A percentile compares a stretch with the other conserved stretches of the same genome.
Conservation (phyloP, 108 stramenopile species). For the Cyclotella kingstonii region DNA sequence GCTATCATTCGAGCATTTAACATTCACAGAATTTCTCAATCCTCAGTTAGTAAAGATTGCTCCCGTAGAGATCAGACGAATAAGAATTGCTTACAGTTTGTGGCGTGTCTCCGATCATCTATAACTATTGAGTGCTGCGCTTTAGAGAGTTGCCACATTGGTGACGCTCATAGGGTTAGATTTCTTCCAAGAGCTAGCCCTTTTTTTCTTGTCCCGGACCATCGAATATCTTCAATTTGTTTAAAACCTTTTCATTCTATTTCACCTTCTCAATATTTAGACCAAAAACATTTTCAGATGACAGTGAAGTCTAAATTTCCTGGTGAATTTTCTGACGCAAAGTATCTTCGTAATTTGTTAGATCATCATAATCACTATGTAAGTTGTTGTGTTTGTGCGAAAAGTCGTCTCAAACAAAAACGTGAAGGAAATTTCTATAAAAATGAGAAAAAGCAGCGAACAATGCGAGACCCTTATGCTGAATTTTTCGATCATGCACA, state of each 20-base stretch:
- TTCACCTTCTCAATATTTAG: constrained; percentile 21
- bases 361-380: constrained; percentile 16
- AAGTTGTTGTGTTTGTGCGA: background rate
- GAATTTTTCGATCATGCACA: constrained; percentile 86
- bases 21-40: constrained; percentile 46
- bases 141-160: constrained; percentile 12
- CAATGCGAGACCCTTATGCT: constrained; percentile 65
- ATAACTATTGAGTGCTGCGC: constrained; percentile 52
- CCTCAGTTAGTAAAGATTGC: background rate
- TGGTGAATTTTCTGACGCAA: background rate
- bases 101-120: constrained; percentile 72
- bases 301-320: constrained; percentile 3
- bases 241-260: constrained; percentile 16
- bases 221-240: constrained; percentile 31
- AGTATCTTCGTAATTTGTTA: constrained; percentile 8
- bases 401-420: background rate
- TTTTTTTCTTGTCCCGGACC: constrained; percentile 31
- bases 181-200: constrained; percentile 22
- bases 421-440: background rate
- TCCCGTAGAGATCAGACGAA: background rate
- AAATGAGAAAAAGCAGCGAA: constrained; percentile 4
- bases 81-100: constrained; percentile 23
- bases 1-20: constrained; percentile 66
- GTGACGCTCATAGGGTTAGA: constrained; percentile 3
- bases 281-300: constrained; percentile 25